A percentile compares a stretch with the other conserved stretches of the same genome.
Conservation (phyloP, 2,329 filamentous ascomycete species). For the Colletotrichum sp. region DNA sequence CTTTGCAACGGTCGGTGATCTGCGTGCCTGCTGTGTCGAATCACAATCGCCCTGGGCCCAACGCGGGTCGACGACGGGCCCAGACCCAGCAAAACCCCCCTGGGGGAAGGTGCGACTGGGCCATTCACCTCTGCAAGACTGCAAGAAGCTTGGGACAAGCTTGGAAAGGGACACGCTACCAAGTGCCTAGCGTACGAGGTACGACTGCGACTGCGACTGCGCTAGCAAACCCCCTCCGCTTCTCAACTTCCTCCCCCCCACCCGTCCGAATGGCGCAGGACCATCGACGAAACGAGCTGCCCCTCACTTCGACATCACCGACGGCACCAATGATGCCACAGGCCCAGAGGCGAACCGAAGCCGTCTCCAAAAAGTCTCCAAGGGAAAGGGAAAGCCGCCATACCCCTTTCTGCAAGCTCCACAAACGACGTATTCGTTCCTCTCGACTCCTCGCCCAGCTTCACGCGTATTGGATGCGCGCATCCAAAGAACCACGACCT, state of each 20-base stretch:
- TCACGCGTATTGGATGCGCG: background rate
- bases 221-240: background rate
- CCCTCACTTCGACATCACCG: background rate
- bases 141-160: background rate
- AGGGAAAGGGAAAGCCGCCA: background rate
- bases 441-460: background rate
- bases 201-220: background rate
- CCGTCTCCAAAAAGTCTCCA: background rate
- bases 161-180: background rate
- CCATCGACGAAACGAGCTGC: background rate
- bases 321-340: background rate
- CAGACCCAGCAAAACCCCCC: background rate
- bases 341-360: background rate
- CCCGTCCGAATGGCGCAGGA: background rate
- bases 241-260: background rate
- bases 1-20: background rate
- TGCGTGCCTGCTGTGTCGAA: background rate
- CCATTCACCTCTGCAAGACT: background rate
- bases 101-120: background rate
- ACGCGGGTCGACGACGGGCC: background rate
- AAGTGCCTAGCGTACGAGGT: background rate
- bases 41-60: background rate
- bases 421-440: background rate
- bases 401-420: constrained; percentile 3
- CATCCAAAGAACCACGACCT: background rate